Conservation (phyloP, 108 stramenopile genomes). For the Hondaea fermentalgiana region DNA sequence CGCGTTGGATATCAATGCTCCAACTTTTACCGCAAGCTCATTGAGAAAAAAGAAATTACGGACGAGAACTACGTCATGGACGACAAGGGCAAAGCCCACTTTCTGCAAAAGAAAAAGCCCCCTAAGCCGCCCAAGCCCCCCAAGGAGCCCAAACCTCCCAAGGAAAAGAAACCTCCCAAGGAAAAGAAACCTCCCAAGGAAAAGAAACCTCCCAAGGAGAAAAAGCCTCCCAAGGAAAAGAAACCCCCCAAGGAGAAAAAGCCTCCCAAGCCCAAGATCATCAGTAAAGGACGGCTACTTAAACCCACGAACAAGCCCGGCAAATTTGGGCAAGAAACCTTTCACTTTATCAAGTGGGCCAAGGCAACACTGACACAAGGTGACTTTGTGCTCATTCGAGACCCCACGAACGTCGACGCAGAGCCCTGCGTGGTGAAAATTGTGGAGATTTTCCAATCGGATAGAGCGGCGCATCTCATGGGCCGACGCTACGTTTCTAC, state of each 20-base stretch:
- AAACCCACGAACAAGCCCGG: neutral
- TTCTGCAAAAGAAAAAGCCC: neutral
- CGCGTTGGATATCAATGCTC: neutral
- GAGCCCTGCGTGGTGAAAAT: neutral
- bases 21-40: neutral
- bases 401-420: neutral
- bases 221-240: neutral
- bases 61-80: neutral
- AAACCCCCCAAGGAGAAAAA: neutral
- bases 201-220: neutral
- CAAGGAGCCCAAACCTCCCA: neutral
- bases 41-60: neutral
- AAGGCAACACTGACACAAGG: neutral
- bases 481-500: neutral
- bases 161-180: neutral
- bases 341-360: neutral
- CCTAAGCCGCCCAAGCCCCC: neutral
- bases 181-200: neutral
- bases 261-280: neutral
- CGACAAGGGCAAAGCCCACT: neutral
- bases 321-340: neutral
- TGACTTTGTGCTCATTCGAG: neutral
- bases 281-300: neutral
- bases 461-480: neutral
- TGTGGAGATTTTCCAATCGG: neutral